Evolutionary conservation across 108 stramenopile species (phyloP), one percentile per base, ranked within the genome.

Genomic region (Schizochytrium sp.): DNA sequence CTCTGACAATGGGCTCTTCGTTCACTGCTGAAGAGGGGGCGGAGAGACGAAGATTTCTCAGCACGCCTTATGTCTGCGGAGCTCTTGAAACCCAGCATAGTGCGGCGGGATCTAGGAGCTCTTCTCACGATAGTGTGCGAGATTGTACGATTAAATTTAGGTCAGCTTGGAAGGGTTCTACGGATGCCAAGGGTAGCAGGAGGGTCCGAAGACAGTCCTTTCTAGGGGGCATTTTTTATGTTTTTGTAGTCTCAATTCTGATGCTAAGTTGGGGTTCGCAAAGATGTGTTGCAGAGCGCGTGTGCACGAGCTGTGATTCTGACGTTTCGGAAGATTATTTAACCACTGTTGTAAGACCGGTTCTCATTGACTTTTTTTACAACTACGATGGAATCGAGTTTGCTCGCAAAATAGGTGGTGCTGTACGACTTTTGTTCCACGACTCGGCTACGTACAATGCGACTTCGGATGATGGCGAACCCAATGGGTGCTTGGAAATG

Each of bases 261-360:
- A 17, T 17, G 59, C 19, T 19, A n/a, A 17, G 59, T n/a, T 60
- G 59, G 19, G 59, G 59, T n/a, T 19, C 17, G 59, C 19, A 60
- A n/a, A n/a, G 19, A n/a, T 17, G 59, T 17, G 59, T 60, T 17
- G 59, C 19, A n/a, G 19, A 19, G 59, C 76, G 76, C 76, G 76
- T 55, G 76, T 83, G 76, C 76, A 83, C 76, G 76, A 83, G 76
- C 76, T 83, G 76, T 53, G 53, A 49, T n/a, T 10, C 50, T n/a
- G 50, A 83, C 2, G 76, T 83, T 17, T 83, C 76, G 17, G 55
- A 12, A 2, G 47, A 49, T 38, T 83, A 83, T 53, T 40, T 83
- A 53, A 83, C 50, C 76, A 40, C 38, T 10, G 76, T 83, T 38
- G 76, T 83, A 13, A 47, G 2, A 13, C 76, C 76, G 8, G 45